Conservation (phyloP, 2,329 filamentous ascomycete species). For the Pyricularia sp. region DNA sequence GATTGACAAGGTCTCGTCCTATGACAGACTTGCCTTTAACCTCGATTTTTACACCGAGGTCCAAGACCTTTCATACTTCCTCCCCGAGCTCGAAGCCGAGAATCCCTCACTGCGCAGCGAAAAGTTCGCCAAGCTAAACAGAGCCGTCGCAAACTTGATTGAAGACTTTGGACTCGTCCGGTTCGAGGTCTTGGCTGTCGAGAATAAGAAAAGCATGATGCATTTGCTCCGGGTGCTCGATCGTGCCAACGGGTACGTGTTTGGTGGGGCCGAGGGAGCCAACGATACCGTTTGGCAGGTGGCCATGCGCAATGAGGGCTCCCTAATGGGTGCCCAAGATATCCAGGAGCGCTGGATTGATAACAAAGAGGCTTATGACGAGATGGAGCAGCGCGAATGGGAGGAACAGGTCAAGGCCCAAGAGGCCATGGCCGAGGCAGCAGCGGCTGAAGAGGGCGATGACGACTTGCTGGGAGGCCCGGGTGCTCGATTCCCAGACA, state of each 20-base stretch:
- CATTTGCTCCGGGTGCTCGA: constrained; percentile 79
- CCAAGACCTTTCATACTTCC: constrained; percentile 75
- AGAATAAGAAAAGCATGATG: constrained; percentile 97
- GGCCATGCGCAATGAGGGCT: constrained; percentile 67
- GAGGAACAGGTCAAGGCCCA: constrained; percentile 49
- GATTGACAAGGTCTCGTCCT: constrained; percentile 83
- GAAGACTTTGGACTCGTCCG: constrained; percentile 81
- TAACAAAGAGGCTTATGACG: constrained; percentile 75
- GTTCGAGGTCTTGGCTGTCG: constrained; percentile 88
- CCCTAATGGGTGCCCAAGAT: constrained; percentile 69
- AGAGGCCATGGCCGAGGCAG: constrained; percentile 14
- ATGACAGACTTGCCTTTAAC: constrained; percentile 82
- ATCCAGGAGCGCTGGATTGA: constrained; percentile 96
- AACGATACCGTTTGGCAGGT: constrained; percentile 98
- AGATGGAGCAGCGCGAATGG: constrained; percentile 58
- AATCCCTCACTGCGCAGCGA: constrained; percentile 53
- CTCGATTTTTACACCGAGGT: constrained; percentile 97
- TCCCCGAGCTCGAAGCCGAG: constrained; percentile 69
- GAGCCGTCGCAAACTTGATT: constrained; percentile 74
- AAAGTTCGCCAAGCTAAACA: constrained; percentile 76
- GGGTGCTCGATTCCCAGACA: constrained; percentile 35
- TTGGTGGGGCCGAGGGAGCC: constrained; percentile 77
- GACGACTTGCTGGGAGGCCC: constrained; percentile 33
- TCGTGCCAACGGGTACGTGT: constrained; percentile 82
- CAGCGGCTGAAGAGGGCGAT: constrained; percentile 19